Percentiles rank a stretch among this genome's conserved stretches.
These are phyloP conservation scores for Aspergillus sojae DNA, from an alignment of 2,329 filamentous ascomycete species.

Conservation along the genomic window DNA sequence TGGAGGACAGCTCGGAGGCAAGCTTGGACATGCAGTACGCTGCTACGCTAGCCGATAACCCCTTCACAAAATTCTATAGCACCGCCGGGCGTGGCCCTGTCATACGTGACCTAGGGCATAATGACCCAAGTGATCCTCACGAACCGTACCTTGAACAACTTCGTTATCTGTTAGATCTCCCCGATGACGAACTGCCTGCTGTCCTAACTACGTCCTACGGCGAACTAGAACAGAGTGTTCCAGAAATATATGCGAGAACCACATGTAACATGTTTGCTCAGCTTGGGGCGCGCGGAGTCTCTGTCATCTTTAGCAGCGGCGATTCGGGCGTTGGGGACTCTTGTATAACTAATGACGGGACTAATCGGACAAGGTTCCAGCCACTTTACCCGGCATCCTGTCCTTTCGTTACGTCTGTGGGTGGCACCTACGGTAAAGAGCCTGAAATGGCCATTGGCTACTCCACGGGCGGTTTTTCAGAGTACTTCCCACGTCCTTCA, in stretches of 20 bases:
- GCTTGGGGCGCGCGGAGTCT: conserved; percentile 67
- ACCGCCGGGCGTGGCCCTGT: conserved; percentile 60
- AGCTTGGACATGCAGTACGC: conserved; percentile 68
- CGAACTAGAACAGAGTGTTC: conserved; percentile 66
- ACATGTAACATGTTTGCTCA: conserved; percentile 66
- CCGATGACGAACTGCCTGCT: conserved; percentile 59
- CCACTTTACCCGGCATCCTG: conserved; percentile 61
- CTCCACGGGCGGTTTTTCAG: conserved; percentile 54
- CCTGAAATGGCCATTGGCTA: conserved; percentile 60
- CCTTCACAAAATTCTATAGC: conserved; percentile 61
- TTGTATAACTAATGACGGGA: conserved; percentile 60
- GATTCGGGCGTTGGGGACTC: conserved; percentile 62
- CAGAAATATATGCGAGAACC: conserved; percentile 60
- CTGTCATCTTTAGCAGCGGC: conserved; percentile 67
- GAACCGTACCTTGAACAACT: conserved; percentile 70
- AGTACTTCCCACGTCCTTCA: conserved; percentile 49
- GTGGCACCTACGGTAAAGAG: conserved; percentile 56
- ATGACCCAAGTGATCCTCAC: conserved; percentile 52
- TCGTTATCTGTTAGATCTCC: conserved; percentile 59
- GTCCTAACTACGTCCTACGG: conserved; percentile 72
- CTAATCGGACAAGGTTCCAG: conserved; percentile 54
- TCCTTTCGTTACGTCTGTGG: conserved; percentile 66
- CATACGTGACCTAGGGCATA: conserved; percentile 51
- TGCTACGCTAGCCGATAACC: conserved; percentile 56
- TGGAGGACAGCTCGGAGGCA: conserved; percentile 55